A percentile compares a stretch with the other conserved stretches of the same genome.
Evolutionary conservation across 805 yeast species (phyloP).

Genomic region (Candida multigemmis): DNA sequence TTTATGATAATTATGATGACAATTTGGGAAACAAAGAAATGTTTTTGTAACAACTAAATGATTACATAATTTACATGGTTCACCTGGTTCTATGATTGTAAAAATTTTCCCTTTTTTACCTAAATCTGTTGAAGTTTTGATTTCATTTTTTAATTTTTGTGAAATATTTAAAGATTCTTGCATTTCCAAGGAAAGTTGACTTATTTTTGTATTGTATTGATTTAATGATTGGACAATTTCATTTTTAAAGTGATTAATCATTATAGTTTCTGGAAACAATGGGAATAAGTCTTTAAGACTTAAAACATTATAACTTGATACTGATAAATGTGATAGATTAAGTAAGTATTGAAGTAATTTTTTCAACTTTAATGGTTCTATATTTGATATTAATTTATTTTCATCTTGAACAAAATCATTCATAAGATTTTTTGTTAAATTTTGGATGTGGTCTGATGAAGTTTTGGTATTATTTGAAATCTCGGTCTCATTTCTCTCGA

Average conservation of each 20-base stretch:
- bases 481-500: background rate
- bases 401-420: slow-evolving; percentile 6
- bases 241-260: slow-evolving; percentile 74
- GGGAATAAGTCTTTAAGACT: slow-evolving; percentile 79
- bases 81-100: slow-evolving; percentile 73
- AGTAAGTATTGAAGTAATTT: slow-evolving; percentile 21
- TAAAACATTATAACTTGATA: slow-evolving; percentile 22
- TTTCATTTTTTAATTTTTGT: slow-evolving; percentile 49
- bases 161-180: slow-evolving; percentile 57
- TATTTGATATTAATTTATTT: too few relatives aligned
- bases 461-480: background rate
- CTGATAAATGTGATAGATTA: slow-evolving; percentile 15
- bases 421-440: slow-evolving; percentile 4
- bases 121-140: slow-evolving; percentile 32
- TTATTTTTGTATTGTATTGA: slow-evolving; percentile 57
- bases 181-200: slow-evolving; percentile 65
- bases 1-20: slow-evolving; percentile 82
- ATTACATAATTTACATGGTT: slow-evolving; percentile 68
- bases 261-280: slow-evolving; percentile 72
- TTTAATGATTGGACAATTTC: slow-evolving; percentile 78
- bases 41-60: slow-evolving; percentile 61
- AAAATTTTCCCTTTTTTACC: slow-evolving; percentile 34
- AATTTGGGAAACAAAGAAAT: slow-evolving; percentile 72
- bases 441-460: background rate
- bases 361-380: slow-evolving; percentile 10